Percentiles rank a stretch among this genome's conserved stretches.
phyloP scores from a whole-genome alignment of 225 moss, liverwort and hornwort species.

The Sphagnum tenellum region DNA sequence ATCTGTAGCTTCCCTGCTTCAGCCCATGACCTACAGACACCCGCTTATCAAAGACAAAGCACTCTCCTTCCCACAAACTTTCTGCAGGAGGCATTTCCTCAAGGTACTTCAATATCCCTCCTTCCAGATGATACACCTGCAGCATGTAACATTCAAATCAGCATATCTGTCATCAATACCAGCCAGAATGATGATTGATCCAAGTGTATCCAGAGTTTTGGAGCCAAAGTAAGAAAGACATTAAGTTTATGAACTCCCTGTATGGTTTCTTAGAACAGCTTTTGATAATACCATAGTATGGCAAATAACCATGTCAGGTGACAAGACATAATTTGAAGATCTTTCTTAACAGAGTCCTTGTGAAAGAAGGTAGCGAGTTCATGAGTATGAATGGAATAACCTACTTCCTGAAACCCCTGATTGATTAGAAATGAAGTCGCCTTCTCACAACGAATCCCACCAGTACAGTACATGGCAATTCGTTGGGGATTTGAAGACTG shows the following conservation, averaged over 20 bases:
- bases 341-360: too few relatives aligned
- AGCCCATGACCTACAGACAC: constrained; percentile 76
- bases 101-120: constrained; percentile 77
- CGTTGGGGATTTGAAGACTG: constrained; percentile 26
- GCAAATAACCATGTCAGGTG: too few relatives aligned
- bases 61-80: constrained; percentile 96
- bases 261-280: too few relatives aligned
- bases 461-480: constrained; percentile 99
- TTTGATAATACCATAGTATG: too few relatives aligned
- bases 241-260: too few relatives aligned
- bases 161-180: too few relatives aligned
- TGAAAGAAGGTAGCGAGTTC: too few relatives aligned
- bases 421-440: constrained; percentile 69
- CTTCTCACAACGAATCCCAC: constrained; percentile 95
- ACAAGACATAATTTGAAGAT: too few relatives aligned
- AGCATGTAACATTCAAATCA: neutral
- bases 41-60: constrained; percentile 94
- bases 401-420: constrained; percentile 76
- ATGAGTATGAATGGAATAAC: too few relatives aligned
- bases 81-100: constrained; percentile 57
- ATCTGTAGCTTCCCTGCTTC: constrained; percentile 55
- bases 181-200: too few relatives aligned
- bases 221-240: too few relatives aligned
- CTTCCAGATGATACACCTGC: constrained; percentile 93
- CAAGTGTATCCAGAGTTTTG: too few relatives aligned